A percentile compares a stretch with the other conserved stretches of the same genome.
Conservation (phyloP, 1,284 basidiomycete species). For the Mycosarcoma maydis region DNA sequence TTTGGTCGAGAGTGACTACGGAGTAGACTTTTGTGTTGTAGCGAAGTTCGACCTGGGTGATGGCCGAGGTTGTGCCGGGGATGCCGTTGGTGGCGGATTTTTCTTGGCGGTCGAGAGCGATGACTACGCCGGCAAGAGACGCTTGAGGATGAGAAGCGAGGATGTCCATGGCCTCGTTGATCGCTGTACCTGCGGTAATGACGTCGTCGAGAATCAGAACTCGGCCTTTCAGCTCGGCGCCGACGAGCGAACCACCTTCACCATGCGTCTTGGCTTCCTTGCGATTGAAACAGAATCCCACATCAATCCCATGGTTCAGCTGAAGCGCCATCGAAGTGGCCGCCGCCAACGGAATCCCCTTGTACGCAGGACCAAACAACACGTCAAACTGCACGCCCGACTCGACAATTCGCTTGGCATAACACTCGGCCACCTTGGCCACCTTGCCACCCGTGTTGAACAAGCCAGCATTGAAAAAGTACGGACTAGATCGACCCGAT, state of each 20-base stretch:
- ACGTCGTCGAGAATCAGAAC: slow-evolving; percentile 91
- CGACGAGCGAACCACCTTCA: slow-evolving; percentile 93
- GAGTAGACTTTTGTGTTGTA: slow-evolving; percentile 78
- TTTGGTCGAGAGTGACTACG: slow-evolving; percentile 81
- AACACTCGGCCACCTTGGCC: slow-evolving; percentile 82
- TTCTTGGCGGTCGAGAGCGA: slow-evolving; percentile 90
- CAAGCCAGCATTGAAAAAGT: slow-evolving; percentile 96
- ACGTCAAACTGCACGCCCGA: slow-evolving; percentile 76
- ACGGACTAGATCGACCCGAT: slow-evolving; percentile 90
- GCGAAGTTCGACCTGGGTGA: slow-evolving; percentile 81
- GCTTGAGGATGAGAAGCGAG: slow-evolving; percentile 51
- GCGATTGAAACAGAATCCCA: slow-evolving; percentile 89
- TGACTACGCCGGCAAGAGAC: slow-evolving; percentile 83
- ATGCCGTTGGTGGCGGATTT: slow-evolving; percentile 73
- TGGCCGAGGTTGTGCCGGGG: slow-evolving; percentile 44
- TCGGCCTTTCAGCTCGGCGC: slow-evolving; percentile 79
- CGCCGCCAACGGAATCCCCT: slow-evolving; percentile 93
- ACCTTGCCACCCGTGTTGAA: slow-evolving; percentile 82
- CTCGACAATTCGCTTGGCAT: slow-evolving; percentile 78
- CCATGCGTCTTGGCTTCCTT: slow-evolving; percentile 97
- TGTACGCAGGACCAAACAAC: slow-evolving; percentile 96
- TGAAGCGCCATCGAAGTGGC: slow-evolving; percentile 81
- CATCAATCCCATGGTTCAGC: slow-evolving; percentile 74
- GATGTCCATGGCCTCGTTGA: slow-evolving; percentile 64
- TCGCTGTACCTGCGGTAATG: slow-evolving; percentile 81